Base-by-base conservation (phyloP, 2,329 filamentous ascomycete species). In the Aspergillus oerlinghausenensis region DNA sequence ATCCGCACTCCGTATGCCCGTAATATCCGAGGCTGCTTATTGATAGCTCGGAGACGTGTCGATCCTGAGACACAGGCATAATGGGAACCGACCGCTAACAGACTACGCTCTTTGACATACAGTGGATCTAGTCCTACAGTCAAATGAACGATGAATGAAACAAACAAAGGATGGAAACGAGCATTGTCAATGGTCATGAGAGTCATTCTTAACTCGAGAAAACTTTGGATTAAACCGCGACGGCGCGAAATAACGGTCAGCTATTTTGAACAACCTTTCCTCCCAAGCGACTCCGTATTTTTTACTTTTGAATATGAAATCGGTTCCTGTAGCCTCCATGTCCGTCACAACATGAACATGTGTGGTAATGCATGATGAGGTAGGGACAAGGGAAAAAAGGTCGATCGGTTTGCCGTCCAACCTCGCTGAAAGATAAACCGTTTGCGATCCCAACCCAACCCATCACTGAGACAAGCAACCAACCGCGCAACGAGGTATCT, bases 401-500 rank as follows among this genome's bases (percentile, higher is more conserved):
- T 73, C 69, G 70, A 72, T 72, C 66, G 70, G 71, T 67, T 71
- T 70, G 68, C 70, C 67, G 70, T 73, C 68, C 71, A 64, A 73
- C 63, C 72, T 69, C 70, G 67, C 70, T 71, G 57, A 65, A 70
- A 71, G 60, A 72, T 47, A 68, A 71, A 68, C 70, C 70, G 70
- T 69, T 67, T 67, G 67, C 73, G 69, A 73, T 74, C 65, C 70
- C 68, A 70, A 71, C 68, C 70, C 66, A 70, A 67, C 67, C 67
- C 68, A 67, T 71, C 68, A 71, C 67, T 68, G 67, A 70, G 69
- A 73, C 70, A 73, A 71, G 64, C 68, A 74, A 73, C 71, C 72
- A 67, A 67, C 70, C 68, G 67, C 69, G 62, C 66, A 65, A 68
- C 66, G 59, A 73, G 69, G 69, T 72, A 73, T 75, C 71, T 96